Base-by-base conservation (phyloP, 768 basidiomycete species). In the Russula lepida region DNA sequence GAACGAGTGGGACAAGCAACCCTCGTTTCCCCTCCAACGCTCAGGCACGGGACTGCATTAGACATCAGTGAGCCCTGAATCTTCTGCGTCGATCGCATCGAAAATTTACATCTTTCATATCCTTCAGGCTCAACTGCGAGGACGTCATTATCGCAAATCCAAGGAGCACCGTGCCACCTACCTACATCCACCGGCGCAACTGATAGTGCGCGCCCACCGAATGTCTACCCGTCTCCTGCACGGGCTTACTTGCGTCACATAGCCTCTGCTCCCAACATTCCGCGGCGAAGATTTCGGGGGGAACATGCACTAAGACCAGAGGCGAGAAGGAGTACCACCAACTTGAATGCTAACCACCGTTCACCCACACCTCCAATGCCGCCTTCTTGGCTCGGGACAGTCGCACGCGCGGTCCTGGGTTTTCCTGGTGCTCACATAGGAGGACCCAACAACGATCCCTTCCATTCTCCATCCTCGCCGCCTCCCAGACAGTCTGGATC, bases 211-310 rank as follows among this genome's bases (percentile, higher is more conserved):
- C 68, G 64, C 13, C 68, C 62, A 23, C 63, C 68, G 5, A 67
- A 68, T 17, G 67, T 67, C 1, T 66, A 70, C n/a, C 66, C 71
- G 13, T 71, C 72, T 54, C 80, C 81, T 54, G 86, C 88, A 3
- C 79, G 80, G 4, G 81, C 83, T 6, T 85, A 88, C 68, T 79
- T 91, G 12, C 82, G 88, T 33, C 87, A 89, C 69, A 88, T 91
- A 77, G 81, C 81, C 1, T 89, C 88, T 25, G 74, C 78, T 25
- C 79, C 79, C 32, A 75, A 76, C 62, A 78, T 81, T 32, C 71
- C 69, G 27, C 68, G 66, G 52, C 68, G 62, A 19, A 37, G 52
- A 50, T 33, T 35, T 21, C 62, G 54, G 1, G 60, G 56, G 12
- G 63, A 63, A 13, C 54, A 44, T 27, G 46, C 47, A 3, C 25